Evolutionary conservation across 2,329 filamentous ascomycete genomes (phyloP), one percentile per base, ranked within the genome.

Genomic region (Botrytis deweyae): DNA sequence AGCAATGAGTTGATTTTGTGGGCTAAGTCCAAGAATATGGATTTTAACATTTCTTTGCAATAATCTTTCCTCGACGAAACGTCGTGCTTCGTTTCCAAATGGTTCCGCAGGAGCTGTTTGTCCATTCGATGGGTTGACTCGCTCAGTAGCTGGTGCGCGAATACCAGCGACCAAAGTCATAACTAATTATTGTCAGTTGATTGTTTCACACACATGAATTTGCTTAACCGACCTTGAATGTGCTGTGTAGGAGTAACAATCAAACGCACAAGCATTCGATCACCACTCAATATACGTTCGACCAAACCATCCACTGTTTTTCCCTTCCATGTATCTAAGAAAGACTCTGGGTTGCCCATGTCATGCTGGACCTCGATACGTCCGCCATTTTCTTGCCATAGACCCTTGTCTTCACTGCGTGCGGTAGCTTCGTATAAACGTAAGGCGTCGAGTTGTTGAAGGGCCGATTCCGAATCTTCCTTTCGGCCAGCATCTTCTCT

Each of bases 401-500:
- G 83, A 69, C 96, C 96, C 83, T 93, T 95, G 77, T 87, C 89
- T 78, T 94, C 93, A 72, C 88, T 87, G 83, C 90, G 94, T 74
- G 96, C 96, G 78, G 92, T 88, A 62, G 88, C 86, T 83, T 98
- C 95, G 49, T 95, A 85, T 66, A 87, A 87, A 78, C 93, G 91
- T 75, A 99, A 88, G 79, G 90, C 91, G 79, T 97, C 92, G 38
- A 99, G 86, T 75, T 92, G 88, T 76, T 90, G 84, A 42, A 88
- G 86, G 14, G 91, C 87, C 70, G 94, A 91, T 74, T 96, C 92
- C 2, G 91, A 90, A 74, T 98, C 94, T 77, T 98, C 95, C 81
- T 95, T 96, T 77, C 92, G 91, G 75, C 94, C 95, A 74, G 95
- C 95, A 83, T 99, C 96, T 80, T 99, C 96, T 76, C 96, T 91